These are phyloP conservation scores for Conidiobolus incongruus DNA, from an alignment of 371 early-diverging fungal species.

Conservation along the genomic window DNA sequence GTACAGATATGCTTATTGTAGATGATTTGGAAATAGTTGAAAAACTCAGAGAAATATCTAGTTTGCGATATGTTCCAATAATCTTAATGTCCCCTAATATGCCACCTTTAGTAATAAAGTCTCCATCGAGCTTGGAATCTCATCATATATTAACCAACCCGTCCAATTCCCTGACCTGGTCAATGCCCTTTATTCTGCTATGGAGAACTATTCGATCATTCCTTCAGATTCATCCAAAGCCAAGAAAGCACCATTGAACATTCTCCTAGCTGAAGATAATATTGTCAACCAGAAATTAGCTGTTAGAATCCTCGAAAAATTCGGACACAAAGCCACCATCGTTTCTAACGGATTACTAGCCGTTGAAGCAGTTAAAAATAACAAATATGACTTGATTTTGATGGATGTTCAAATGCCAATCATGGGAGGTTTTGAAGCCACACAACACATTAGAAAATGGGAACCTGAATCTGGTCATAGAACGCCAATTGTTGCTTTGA, in stretches of 20 bases:
- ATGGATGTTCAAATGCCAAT: conserved; percentile 66
- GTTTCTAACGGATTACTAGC: conserved; percentile 53
- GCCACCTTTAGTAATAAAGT: conserved; percentile 27
- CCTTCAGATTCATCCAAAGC: conserved; percentile 13
- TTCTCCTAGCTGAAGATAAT: conserved; percentile 62
- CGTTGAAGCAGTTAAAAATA: conserved; percentile 31
- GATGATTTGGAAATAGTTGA: no score
- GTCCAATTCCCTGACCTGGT: conserved; percentile 29
- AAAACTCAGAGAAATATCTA: no score
- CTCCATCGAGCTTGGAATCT: conserved; percentile 34
- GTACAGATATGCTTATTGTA: no score
- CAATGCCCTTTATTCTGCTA: conserved; percentile 34
- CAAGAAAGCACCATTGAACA: conserved; percentile 18
- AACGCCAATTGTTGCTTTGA: no score
- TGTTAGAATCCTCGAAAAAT: no score
- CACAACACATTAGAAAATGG: conserved; percentile 37
- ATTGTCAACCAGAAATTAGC: conserved; percentile 64
- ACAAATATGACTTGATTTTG: conserved; percentile 36
- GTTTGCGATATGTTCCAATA: no score
- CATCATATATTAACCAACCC: conserved; percentile 32
- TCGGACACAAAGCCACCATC: conserved; percentile 37
- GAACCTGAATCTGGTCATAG: no score
- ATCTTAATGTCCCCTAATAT: no score
- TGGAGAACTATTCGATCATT: conserved; percentile 40
- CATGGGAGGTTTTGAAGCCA: conserved; percentile 61